Conservation (phyloP, 148 eudicot genomes). For the Heliosperma pusillum region DNA sequence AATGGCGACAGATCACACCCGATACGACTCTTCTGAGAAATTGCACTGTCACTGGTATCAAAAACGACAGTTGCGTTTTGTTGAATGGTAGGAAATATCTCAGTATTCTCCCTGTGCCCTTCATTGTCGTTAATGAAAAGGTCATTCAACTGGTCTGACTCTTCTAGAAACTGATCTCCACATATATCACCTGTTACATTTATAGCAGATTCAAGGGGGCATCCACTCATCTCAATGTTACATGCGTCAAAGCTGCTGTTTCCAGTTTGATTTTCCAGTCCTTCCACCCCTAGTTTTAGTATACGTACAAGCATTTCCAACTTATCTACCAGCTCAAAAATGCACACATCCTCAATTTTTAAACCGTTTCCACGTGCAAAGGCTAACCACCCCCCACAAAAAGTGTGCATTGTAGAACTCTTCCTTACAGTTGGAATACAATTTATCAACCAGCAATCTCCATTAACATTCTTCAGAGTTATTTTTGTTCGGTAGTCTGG, state of each 20-base stretch:
- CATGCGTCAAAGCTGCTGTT: slow-evolving; percentile 23
- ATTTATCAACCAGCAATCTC: slow-evolving; percentile 68
- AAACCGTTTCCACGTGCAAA: slow-evolving; percentile 79
- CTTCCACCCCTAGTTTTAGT: slow-evolving; percentile 55
- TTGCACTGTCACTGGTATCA: slow-evolving; percentile 4
- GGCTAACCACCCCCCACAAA: slow-evolving; percentile 89
- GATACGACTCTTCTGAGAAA: slow-evolving; percentile 6
- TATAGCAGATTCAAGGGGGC: slow-evolving; percentile 5
- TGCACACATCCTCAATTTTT: slow-evolving; percentile 80
- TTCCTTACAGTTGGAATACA: slow-evolving; percentile 54
- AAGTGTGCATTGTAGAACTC: slow-evolving; percentile 46
- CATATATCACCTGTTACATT: slow-evolving; percentile 9
- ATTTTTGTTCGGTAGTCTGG: slow-evolving; percentile 62
- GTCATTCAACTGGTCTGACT: slow-evolving; percentile 10
- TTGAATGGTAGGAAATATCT: slow-evolving; percentile 1
- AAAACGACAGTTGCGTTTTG: slow-evolving; percentile 11
- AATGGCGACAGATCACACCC: slow-evolving; percentile 9
- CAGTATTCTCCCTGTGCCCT: neutral
- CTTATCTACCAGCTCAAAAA: slow-evolving; percentile 75
- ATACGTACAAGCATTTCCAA: slow-evolving; percentile 82
- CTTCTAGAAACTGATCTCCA: neutral
- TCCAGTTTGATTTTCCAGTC: slow-evolving; percentile 44
- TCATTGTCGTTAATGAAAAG: neutral
- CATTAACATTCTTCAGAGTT: slow-evolving; percentile 62
- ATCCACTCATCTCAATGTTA: slow-evolving; percentile 21